Evolutionary conservation across 768 basidiomycete species (phyloP).

Genomic region (Mycena galericulata): DNA sequence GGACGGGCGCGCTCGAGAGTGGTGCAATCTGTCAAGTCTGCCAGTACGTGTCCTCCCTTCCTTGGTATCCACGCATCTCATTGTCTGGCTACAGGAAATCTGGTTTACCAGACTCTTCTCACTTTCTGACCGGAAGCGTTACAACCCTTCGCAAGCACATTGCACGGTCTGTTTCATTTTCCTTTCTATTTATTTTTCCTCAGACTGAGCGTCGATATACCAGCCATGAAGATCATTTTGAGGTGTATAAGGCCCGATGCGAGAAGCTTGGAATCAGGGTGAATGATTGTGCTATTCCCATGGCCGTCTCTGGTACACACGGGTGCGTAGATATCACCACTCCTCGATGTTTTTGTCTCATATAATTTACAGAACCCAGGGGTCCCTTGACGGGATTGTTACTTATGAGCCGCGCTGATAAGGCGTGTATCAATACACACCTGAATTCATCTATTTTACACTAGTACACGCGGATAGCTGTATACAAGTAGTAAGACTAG

Average conservation of each 20-base stretch:
- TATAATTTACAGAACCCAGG: not conserved
- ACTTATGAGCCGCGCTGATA: not conserved
- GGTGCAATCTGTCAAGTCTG: not conserved
- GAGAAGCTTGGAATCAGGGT: not conserved
- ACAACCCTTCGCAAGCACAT: not conserved
- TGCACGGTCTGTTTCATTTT: not conserved
- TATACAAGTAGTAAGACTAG: no score
- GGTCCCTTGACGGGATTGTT: not conserved
- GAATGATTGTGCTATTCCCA: not conserved
- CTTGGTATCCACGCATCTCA: not conserved
- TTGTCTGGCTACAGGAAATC: not conserved
- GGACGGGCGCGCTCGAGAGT: not conserved
- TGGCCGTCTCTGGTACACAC: not conserved
- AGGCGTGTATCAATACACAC: no score
- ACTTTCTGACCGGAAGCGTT: not conserved
- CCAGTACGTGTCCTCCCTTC: not conserved
- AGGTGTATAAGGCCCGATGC: constrained; percentile 4
- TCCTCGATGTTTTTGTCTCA: not conserved
- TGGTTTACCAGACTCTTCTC: not conserved
- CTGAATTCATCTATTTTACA: no score
- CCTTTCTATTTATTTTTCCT: not conserved
- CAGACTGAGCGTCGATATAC: not conserved
- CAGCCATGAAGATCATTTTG: not conserved
- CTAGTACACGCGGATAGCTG: no score
- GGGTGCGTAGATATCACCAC: not conserved